Base-by-base conservation (phyloP, 345 rosid genomes). In the Salix exigua region DNA sequence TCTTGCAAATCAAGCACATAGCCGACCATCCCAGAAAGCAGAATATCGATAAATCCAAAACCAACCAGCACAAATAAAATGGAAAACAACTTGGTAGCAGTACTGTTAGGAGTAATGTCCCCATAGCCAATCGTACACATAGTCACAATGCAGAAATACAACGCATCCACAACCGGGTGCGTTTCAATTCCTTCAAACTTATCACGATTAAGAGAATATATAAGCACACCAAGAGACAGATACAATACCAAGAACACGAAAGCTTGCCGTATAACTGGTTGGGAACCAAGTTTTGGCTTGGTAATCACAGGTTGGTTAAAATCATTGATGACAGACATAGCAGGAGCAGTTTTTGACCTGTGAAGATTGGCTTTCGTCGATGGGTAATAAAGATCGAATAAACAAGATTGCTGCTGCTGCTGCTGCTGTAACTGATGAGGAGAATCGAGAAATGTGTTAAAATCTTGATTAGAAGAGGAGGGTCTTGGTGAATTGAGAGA, bases 121-220 rank as follows among this genome's bases (percentile, higher is more conserved):
- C 98, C 98, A 69, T 92, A 96, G 19, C 97, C 98, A 61, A 95
- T 93, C 0, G 99, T 95, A 80, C 99, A 95, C 97, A 95, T 90
- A 5, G 99, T 95, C 1, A 95, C 98, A 25, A 91, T 88, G 76
- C 97, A 92, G 76, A 96, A 96, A 81, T 92, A 96, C 70, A 96
- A 75, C 9, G 94, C 98, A 79, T 92, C 99, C 70, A 91, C 94
- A n/a, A 93, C 86, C 1, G 97, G 99, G 67, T 95, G 94, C 40
- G 97, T 96, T 78, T 88, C 83, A 19, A 25, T 71, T 5, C 83
- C 94, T 1, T 77, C 10, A 75, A 88, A 96, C 60, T 75, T 68
- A 61, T 88, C 82, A 48, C 92, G 85, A 77, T 86, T 89, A 74
- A 82, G 35, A 85, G 91, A 91, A 80, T 87, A 96, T 38, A 96